Evolutionary conservation across 163 green algal species (phyloP).

Genomic region (Chloroidium sp.): DNA sequence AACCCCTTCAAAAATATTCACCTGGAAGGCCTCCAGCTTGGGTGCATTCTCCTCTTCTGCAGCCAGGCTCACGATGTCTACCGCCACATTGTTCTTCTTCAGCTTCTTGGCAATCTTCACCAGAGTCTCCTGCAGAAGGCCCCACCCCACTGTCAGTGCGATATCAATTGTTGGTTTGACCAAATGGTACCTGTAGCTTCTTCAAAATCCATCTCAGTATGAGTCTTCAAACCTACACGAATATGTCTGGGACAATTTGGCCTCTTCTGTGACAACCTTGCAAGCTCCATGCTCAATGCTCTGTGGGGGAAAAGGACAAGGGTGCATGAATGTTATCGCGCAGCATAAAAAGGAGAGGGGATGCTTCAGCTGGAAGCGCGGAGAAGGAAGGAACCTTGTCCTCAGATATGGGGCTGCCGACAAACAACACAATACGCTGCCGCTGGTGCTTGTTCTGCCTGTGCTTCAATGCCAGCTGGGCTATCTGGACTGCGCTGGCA

Average conservation of each 20-base stretch:
- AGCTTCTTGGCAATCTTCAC: conserved; percentile 98
- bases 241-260: not conserved
- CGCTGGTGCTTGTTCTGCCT: conserved; percentile 99
- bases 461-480: conserved; percentile 98
- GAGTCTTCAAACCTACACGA: too few relatives aligned
- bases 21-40: conserved; percentile 87
- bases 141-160: not conserved
- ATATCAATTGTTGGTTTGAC: too few relatives aligned
- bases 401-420: conserved; percentile 81
- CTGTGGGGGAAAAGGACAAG: too few relatives aligned
- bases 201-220: too few relatives aligned
- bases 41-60: conserved; percentile 64
- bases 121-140: conserved; percentile 56
- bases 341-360: too few relatives aligned
- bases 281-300: too few relatives aligned
- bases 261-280: too few relatives aligned
- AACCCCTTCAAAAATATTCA: too few relatives aligned
- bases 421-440: conserved; percentile 96
- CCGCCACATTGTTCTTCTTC: conserved; percentile 99
- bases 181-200: too few relatives aligned
- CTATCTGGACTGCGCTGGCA: conserved; percentile 85
- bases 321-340: too few relatives aligned
- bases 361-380: too few relatives aligned
- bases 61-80: conserved; percentile 79
- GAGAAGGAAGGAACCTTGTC: conserved; percentile 47